phyloP scores from a whole-genome alignment of 306 rosid species.

The Prunus dulcis region DNA sequence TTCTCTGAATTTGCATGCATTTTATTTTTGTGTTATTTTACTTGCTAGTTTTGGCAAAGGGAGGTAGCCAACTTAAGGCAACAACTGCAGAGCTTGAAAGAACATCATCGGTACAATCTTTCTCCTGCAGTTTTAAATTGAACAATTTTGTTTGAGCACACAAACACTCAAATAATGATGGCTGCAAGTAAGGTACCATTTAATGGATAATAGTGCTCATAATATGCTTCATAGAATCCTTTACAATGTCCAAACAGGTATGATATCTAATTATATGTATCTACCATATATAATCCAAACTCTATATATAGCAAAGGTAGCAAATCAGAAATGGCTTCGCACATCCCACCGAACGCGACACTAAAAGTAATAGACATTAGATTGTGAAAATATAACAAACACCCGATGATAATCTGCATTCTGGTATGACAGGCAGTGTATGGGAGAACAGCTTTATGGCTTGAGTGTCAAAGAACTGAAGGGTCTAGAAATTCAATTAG shows the following conservation, averaged over 20 bases:
- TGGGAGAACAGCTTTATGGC: constrained; percentile 67
- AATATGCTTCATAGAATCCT: not conserved
- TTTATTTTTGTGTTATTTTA: constrained; percentile 1
- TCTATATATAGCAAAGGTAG: too few relatives aligned
- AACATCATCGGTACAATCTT: constrained; percentile 54
- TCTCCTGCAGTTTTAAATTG: constrained; percentile 6
- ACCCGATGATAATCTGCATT: not conserved
- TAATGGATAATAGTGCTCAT: not conserved
- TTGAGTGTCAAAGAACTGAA: constrained; percentile 52
- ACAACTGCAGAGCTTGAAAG: constrained; percentile 70
- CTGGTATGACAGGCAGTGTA: constrained; percentile 44
- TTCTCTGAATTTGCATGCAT: not conserved
- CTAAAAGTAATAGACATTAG: too few relatives aligned
- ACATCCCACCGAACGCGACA: too few relatives aligned
- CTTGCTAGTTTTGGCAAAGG: constrained; percentile 71
- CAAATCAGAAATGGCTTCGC: too few relatives aligned
- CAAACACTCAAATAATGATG: not conserved
- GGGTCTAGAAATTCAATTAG: constrained; percentile 59
- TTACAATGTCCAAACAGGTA: not conserved
- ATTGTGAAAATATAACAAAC: not conserved
- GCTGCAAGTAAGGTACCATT: not conserved
- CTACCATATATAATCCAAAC: too few relatives aligned
- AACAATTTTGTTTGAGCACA: not conserved
- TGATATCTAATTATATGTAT: not conserved
- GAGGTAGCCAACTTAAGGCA: constrained; percentile 73